Base-by-base conservation (phyloP, 176 grass and related monocot genomes). In the Triticum turgidum region DNA sequence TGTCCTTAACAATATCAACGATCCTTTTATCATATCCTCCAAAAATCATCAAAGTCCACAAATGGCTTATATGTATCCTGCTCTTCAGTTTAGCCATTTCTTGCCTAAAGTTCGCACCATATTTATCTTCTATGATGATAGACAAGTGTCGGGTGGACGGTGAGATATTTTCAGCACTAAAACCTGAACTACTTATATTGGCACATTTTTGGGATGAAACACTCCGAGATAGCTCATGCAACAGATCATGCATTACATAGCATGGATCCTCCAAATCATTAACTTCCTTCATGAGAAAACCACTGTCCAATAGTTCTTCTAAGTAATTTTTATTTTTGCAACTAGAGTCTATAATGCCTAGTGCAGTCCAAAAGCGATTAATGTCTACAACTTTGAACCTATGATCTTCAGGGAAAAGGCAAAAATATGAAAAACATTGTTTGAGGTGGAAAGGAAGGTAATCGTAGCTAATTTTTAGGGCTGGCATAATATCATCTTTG, bases 401-500 rank as follows among this genome's bases (percentile, higher is more conserved):
- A 49, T 49, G 12, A 27, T 74, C 39, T 74, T 29, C 22, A 9
- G 71, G 71, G 12, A 74, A 74, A 49, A 74, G 71, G 41, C 11
- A 27, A 47, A 74, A 74, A 74, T 74, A 74, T 47, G 71, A 29
- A 74, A 74, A 74, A 17, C 71, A 74, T 74, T 74, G 22, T 74
- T 74, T 74, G 6, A 74, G 71, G 71, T 74, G 41, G 71, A 74
- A 74, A 47, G 71, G 41, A 49, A 74, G 71, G 71, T 17, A 74
- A 74, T 74, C 71, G 8, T 74, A 74, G 24, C 71, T 74, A 74
- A 74, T 74, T 74, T 74, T 74, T 1, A 74, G 71, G 71, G 71
- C 41, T 74, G 71, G 41, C 41, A 74, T 74, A 47, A 74, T 74
- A 6, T 49, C 41, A 9, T 74, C n/a, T 4, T 6, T 47, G 25